These are phyloP conservation scores for Hypomontagnella monticulosa DNA, from an alignment of 495 filamentous ascomycete genomes.

Conservation along the genomic window DNA sequence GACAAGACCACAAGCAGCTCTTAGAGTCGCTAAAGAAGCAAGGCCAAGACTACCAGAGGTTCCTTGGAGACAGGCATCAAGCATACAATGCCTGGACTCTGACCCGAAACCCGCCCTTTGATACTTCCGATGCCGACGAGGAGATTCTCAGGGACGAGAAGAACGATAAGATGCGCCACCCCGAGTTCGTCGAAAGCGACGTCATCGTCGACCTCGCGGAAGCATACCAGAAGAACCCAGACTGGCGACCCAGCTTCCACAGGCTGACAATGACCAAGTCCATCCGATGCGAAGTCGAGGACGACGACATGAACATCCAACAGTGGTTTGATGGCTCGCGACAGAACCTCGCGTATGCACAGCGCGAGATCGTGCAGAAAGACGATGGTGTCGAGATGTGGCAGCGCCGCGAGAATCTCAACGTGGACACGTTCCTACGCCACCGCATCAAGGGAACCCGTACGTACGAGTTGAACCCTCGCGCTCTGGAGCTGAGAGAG, in stretches of 20 bases:
- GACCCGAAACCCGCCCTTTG: constrained; percentile 41
- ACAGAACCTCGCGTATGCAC: constrained; percentile 36
- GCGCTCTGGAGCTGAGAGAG: constrained; percentile 41
- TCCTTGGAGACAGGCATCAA: constrained; percentile 59
- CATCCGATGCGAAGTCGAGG: constrained; percentile 29
- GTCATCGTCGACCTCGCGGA: constrained; percentile 61
- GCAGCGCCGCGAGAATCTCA: constrained; percentile 45
- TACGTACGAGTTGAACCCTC: constrained; percentile 32
- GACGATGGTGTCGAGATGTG: constrained; percentile 43
- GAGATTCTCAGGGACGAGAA: constrained; percentile 42
- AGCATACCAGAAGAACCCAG: constrained; percentile 50
- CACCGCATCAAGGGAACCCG: constrained; percentile 42
- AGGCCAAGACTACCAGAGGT: constrained; percentile 56
- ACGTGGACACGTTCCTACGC: constrained; percentile 45
- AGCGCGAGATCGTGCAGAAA: constrained; percentile 46
- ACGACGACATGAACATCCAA: constrained; percentile 44
- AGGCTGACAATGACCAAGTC: constrained; percentile 34
- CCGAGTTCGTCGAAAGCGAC: constrained; percentile 57
- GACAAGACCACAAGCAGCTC: constrained; percentile 55
- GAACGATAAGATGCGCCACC: constrained; percentile 38
- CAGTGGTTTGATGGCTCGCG: constrained; percentile 42
- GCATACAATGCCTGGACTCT: constrained; percentile 57
- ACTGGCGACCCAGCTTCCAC: constrained; percentile 45
- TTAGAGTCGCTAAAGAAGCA: constrained; percentile 51
- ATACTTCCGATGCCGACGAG: constrained; percentile 23